phyloP scores from a whole-genome alignment of 768 basidiomycete genomes.

The Suillus placidus region DNA sequence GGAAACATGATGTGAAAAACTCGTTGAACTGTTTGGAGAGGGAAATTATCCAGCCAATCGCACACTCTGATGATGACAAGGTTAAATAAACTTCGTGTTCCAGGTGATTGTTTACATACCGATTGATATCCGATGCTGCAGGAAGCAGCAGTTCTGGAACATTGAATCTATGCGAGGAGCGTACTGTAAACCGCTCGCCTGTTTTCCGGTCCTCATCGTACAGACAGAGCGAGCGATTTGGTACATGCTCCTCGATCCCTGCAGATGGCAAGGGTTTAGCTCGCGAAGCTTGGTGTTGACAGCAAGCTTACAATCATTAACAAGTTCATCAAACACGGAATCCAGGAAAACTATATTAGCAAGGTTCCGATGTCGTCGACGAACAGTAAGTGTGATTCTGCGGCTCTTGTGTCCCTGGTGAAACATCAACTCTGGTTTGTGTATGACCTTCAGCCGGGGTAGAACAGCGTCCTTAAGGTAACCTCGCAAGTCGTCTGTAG shows the following conservation, averaged over 20 bases:
- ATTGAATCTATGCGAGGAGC: conserved; percentile 33
- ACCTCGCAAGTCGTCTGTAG: conserved; percentile 36
- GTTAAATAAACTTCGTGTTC: conserved; percentile 3
- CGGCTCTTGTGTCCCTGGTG: conserved; percentile 39
- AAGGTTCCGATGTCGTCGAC: conserved; percentile 36
- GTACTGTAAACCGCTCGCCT: conserved; percentile 35
- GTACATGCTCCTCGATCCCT: conserved; percentile 35
- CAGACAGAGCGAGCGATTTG: conserved; percentile 30
- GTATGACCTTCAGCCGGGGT: conserved; percentile 34
- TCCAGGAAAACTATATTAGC: conserved; percentile 30
- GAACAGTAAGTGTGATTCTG: conserved; percentile 35
- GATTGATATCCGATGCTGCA: conserved; percentile 36
- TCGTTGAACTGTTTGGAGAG: conserved; percentile 36
- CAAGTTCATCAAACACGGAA: conserved; percentile 29
- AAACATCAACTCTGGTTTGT: conserved; percentile 19
- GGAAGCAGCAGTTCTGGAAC: conserved; percentile 28
- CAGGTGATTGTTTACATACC: conserved; percentile 20
- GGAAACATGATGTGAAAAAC: conserved; percentile 49
- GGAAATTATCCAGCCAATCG: conserved; percentile 37
- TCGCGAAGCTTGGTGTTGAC: neutral
- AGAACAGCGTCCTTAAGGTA: conserved; percentile 39
- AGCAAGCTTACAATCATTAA: conserved; percentile 30
- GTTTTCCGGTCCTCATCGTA: conserved; percentile 28
- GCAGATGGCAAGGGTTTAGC: conserved; percentile 6
- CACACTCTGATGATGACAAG: conserved; percentile 24